A percentile compares a stretch with the other conserved stretches of the same genome.
Conservation (phyloP, 306 rosid species). For the Gynostemma pentaphyllum region DNA sequence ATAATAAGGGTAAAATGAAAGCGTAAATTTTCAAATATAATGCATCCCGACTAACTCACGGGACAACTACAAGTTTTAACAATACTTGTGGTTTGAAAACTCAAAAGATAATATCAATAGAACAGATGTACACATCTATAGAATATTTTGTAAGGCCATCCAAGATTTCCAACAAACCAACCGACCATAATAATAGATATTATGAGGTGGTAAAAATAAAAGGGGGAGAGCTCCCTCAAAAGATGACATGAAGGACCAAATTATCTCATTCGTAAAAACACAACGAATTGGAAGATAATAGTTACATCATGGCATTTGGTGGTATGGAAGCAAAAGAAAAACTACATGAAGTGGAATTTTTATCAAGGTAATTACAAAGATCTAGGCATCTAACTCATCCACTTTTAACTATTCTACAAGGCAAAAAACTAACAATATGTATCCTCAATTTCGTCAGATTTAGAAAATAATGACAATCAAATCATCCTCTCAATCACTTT, state of each 20-base stretch:
- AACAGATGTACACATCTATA: too few relatives aligned
- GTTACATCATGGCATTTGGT: constrained; percentile 8
- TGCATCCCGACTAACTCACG: too few relatives aligned
- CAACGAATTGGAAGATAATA: not conserved
- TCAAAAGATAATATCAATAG: too few relatives aligned
- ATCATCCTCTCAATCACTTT: not conserved
- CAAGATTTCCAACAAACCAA: too few relatives aligned
- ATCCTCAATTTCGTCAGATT: constrained; percentile 7
- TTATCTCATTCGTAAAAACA: not conserved
- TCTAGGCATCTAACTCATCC: not conserved
- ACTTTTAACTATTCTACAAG: constrained; percentile 2
- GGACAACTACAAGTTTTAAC: too few relatives aligned
- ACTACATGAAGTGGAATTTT: constrained; percentile 8
- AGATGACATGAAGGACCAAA: not conserved
- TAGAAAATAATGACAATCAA: not conserved
- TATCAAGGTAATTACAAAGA: constrained; percentile 9
- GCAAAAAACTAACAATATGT: not conserved
- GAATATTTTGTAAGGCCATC: too few relatives aligned
- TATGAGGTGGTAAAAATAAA: too few relatives aligned
- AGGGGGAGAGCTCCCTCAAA: not conserved
- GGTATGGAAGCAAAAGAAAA: not conserved
- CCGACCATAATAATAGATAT: too few relatives aligned
- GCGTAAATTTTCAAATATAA: too few relatives aligned
- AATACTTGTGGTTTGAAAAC: too few relatives aligned
- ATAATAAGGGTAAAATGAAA: too few relatives aligned